Conservation (phyloP, 495 filamentous ascomycete genomes). For the Chaetomium cochliodes region DNA sequence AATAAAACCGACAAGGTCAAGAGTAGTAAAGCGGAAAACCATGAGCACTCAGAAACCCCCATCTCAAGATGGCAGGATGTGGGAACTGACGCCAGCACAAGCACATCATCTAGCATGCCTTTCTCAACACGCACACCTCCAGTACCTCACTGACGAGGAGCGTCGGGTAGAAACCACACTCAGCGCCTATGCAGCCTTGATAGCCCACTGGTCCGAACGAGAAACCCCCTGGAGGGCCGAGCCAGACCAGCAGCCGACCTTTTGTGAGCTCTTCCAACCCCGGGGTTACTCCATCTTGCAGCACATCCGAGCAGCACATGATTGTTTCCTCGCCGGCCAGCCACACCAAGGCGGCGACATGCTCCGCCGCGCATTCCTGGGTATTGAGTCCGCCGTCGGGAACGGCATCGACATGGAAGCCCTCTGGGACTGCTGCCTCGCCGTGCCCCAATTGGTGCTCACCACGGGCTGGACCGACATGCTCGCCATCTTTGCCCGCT, state of each 20-base stretch:
- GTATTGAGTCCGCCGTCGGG: slow-evolving; percentile 29
- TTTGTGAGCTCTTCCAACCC: not conserved
- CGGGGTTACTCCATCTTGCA: slow-evolving; percentile 29
- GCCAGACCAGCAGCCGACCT: not conserved
- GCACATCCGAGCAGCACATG: slow-evolving; percentile 26
- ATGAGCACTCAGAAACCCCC: not conserved
- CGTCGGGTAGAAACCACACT: slow-evolving; percentile 14
- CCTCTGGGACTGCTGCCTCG: slow-evolving; percentile 40
- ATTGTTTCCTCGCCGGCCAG: slow-evolving; percentile 19
- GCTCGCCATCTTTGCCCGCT: slow-evolving; percentile 30
- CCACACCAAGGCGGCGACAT: slow-evolving; percentile 22
- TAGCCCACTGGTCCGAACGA: slow-evolving; percentile 21
- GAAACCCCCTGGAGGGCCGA: slow-evolving; percentile 18
- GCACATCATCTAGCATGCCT: not conserved
- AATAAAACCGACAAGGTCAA: slow-evolving; percentile 17
- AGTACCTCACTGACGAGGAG: slow-evolving; percentile 10
- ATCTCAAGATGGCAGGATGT: not conserved
- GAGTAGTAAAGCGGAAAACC: slow-evolving; percentile 3
- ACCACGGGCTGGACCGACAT: slow-evolving; percentile 27
- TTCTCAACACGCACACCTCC: not conserved
- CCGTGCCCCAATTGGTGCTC: slow-evolving; percentile 33
- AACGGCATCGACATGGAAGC: slow-evolving; percentile 28
- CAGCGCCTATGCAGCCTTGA: slow-evolving; percentile 21
- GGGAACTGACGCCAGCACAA: not conserved
- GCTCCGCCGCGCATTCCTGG: slow-evolving; percentile 31